Conservation (phyloP, 345 rosid species). For the Pugionium dolabratum region DNA sequence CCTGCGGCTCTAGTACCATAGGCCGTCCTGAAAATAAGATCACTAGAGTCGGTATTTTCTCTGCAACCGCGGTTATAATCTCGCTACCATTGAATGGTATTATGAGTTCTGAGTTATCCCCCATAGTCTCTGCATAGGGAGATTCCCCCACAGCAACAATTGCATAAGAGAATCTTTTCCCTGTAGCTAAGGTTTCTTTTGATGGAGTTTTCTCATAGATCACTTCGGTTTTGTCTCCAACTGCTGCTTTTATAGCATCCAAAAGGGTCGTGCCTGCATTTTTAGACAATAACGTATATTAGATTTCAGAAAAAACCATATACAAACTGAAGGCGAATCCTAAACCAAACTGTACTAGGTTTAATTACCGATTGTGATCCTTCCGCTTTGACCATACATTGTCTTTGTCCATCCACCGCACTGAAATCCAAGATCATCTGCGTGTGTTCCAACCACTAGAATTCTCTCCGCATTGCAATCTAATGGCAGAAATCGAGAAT, state of each 20-base stretch:
- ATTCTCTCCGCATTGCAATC: conserved; percentile 58
- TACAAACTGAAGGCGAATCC: neutral
- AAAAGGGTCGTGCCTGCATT: conserved; percentile 69
- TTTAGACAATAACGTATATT: neutral
- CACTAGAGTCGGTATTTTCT: conserved; percentile 54
- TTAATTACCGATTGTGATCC: conserved; percentile 63
- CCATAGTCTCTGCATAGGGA: conserved; percentile 69
- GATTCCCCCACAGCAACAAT: conserved; percentile 79
- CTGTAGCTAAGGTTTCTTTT: conserved; percentile 47
- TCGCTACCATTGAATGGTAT: conserved; percentile 65
- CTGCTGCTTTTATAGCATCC: conserved; percentile 63
- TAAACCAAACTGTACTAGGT: too few relatives aligned
- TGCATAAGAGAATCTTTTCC: conserved; percentile 54
- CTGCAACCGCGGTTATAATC: conserved; percentile 51
- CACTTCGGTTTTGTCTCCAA: conserved; percentile 65
- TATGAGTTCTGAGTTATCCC: conserved; percentile 55
- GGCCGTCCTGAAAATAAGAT: conserved; percentile 78
- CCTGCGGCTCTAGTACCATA: conserved; percentile 52
- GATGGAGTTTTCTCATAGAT: conserved; percentile 63
- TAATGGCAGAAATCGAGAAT: conserved; percentile 57
- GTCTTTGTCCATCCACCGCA: conserved; percentile 83
- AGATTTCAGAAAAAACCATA: neutral
- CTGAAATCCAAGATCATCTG: conserved; percentile 76
- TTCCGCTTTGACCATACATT: conserved; percentile 66
- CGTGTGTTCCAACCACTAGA: conserved; percentile 72